Percentiles rank a stretch among this genome's conserved stretches.
phyloP scores from a whole-genome alignment of 176 grass and related monocot genomes.

The Luzula sylvatica region DNA sequence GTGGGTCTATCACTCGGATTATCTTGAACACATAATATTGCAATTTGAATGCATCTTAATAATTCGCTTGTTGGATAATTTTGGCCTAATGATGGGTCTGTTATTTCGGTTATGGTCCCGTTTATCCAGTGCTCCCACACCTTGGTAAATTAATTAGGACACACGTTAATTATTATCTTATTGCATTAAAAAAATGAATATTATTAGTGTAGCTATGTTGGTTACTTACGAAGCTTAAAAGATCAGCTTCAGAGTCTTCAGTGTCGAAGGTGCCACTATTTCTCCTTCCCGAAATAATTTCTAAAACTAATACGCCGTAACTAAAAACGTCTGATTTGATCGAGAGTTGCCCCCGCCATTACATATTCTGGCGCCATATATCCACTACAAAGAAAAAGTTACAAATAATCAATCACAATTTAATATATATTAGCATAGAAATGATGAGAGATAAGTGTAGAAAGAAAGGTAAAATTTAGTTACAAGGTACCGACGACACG shows the following conservation, averaged over 20 bases:
- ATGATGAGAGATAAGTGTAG: too few species aligned
- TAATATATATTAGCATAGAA: too few species aligned
- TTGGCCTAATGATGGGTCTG: conserved; percentile 17
- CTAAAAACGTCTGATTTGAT: conserved; percentile 29
- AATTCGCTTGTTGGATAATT: conserved; percentile 9
- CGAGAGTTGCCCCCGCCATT: conserved; percentile 10
- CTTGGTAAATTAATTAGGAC: background rate
- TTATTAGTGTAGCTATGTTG: background rate
- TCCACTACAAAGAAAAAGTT: conserved; percentile 4
- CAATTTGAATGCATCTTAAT: conserved; percentile 25
- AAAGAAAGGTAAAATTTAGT: background rate
- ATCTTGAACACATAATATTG: conserved; percentile 25
- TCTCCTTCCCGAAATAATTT: conserved; percentile 21
- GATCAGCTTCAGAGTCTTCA: conserved; percentile 3
- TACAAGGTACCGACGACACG: conserved; percentile 31
- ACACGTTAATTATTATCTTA: too few species aligned
- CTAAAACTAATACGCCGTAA: conserved; percentile 23
- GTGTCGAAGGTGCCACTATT: conserved; percentile 7
- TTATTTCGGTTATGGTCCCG: conserved; percentile 4
- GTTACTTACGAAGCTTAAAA: conserved; percentile 29
- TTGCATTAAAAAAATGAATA: too few species aligned
- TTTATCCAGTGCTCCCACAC: conserved; percentile 18
- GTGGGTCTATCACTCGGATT: conserved; percentile 20
- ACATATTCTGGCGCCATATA: conserved; percentile 30
- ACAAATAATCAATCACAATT: background rate